Evolutionary conservation across 352 stramenopile genomes (phyloP), one percentile per base, ranked within the genome.

Genomic region (Phytophthora europaea): DNA sequence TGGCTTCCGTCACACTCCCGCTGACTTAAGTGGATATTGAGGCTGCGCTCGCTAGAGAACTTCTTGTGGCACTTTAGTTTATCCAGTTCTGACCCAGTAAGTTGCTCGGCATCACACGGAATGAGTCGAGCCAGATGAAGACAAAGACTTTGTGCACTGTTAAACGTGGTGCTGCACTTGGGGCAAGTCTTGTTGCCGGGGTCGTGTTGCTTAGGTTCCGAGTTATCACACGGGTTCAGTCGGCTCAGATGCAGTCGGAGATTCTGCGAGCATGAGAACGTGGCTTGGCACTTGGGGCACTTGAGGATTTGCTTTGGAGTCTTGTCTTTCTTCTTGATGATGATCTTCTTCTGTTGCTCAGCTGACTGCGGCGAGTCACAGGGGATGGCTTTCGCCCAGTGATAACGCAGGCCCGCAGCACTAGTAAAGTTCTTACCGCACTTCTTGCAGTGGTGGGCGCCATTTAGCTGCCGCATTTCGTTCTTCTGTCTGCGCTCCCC

Each of bases 371-470:
- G 15, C 1, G 33, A 16, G 22, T 48, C 43, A 33, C 51, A 70
- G 6, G 33, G 53, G 7, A 6, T 47, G 8, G 23, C 18, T 13
- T 69, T 63, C 9, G 63, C 22, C 28, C 31, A 26, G 28, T 70
- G 64, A 59, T 34, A 59, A 4, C 33, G 43, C 1, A 70, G 64
- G 12, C 22, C 20, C 4, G 40, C 43, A 53, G 64, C 53, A 65
- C 31, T 59, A 18, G 54, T 53, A 23, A 70, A 52, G 5, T 26
- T 43, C 33, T 70, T 70, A 2, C 16, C 28, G 52, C 54, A 70
- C 20, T 28, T 70, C 6, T 28, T 53, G n/a, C 61, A 67, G 33
- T 47, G 34, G 33, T 65, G 22, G 12, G 38, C 18, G 18, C 15
- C 40, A 22, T 48, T 59, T 22, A 36, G 20, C 16, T 34, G 20